Base-by-base conservation (phyloP, 2,329 filamentous ascomycete genomes). In the Pseudogymnoascus sp. region DNA sequence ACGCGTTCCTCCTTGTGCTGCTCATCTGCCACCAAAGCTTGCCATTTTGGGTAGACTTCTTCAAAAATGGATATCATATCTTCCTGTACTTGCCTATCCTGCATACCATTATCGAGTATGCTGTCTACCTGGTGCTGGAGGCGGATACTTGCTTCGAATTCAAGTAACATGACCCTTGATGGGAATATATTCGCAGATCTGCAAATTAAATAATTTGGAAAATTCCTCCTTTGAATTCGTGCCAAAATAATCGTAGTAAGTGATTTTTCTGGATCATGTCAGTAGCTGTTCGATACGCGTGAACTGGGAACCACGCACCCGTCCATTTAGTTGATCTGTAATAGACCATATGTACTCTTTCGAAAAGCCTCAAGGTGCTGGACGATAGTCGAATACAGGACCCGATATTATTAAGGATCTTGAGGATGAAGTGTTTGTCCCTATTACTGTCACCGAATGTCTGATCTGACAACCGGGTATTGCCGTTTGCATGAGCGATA, bases 301-400 rank as follows among this genome's bases (percentile, higher is more conserved):
- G 47, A 17, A 13, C 15, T 17, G 5, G 29, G 10, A 35, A 54
- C n/a, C 5, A 54, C 47, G 47, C 47, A 54, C 47, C 47, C 0
- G 92, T 96, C 94, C 94, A 99, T 72, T 96, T 90, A 0, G 91
- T 95, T 8, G 92, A 97, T 63, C 93, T 83, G 73, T 97, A 97
- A 73, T 97, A 99, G 29, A 99, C 92, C 2, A 99, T 77, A 75
- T 97, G 94, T 0, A 97, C 92, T 26, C 94, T 84, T 73, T 97
- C 92, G 69, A 99, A 99, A 0, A 99, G 81, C 68, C 86, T 90
- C 64, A 92, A 82, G 0, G 87, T 81, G 0, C 83, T 75, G 0
- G 87, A 75, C 0, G 90, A 90, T 10, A 99, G 82, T 37, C 93
- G 82, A 64, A 97, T 87, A 66, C 92, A 96, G 11, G 91, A 85